These are phyloP conservation scores for Suhomyces ambrosiae DNA, from an alignment of 1,139 yeast genomes.

Conservation along the genomic window DNA sequence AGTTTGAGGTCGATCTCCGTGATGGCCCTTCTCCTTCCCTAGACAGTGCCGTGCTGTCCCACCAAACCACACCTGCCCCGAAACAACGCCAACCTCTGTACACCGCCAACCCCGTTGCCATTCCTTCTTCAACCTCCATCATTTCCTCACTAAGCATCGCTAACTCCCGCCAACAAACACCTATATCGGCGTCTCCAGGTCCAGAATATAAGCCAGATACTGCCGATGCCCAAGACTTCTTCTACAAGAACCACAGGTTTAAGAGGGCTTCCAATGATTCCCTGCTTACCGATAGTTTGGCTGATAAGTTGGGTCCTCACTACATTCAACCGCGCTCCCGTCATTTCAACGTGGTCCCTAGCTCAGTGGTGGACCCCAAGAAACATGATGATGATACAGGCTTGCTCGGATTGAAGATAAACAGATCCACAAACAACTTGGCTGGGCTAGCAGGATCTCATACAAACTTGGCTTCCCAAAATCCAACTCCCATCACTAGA, in stretches of 20 bases:
- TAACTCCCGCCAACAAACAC: conserved; percentile 16
- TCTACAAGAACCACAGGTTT: conserved; percentile 24
- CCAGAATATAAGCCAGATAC: conserved; percentile 3
- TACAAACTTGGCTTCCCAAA: conserved; percentile 18
- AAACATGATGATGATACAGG: conserved; percentile 34
- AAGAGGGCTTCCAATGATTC: conserved; percentile 17
- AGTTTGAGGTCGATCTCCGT: conserved; percentile 62
- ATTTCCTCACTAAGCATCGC: conserved; percentile 24
- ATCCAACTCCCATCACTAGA: conserved; percentile 12
- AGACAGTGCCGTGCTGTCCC: conserved; percentile 45
- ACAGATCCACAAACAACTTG: conserved; percentile 37
- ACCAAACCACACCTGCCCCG: not conserved
- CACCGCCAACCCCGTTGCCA: conserved; percentile 2
- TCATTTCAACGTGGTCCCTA: conserved; percentile 22
- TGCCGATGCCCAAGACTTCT: conserved; percentile 32
- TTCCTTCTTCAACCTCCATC: conserved; percentile 17
- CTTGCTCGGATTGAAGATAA: conserved; percentile 44
- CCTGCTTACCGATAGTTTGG: conserved; percentile 18
- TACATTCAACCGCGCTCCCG: conserved; percentile 52
- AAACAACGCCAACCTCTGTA: conserved; percentile 3
- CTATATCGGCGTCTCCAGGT: conserved; percentile 14
- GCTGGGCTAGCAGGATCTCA: conserved; percentile 18
- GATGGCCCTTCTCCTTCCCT: too few relatives aligned
- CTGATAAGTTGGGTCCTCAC: conserved; percentile 33
- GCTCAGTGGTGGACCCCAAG: conserved; percentile 45